Evolutionary conservation across 768 basidiomycete genomes (phyloP), one percentile per base, ranked within the genome.

Genomic region (Neoboletus subvelutipes): DNA sequence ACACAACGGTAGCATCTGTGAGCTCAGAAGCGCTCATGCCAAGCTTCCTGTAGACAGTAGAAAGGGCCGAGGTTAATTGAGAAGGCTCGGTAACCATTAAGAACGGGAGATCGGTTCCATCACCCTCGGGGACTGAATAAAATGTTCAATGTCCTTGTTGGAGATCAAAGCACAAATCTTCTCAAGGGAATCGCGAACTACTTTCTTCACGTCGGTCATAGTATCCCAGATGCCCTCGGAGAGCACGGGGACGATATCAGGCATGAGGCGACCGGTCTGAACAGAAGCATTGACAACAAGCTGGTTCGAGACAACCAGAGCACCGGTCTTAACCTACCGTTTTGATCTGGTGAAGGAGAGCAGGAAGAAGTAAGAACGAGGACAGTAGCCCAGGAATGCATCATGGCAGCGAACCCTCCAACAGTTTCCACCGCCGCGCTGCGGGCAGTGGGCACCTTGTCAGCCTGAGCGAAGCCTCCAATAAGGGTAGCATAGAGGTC

Each of bases 141-240:
- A 97, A 77, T 85, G 86, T 85, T 92, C 89, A 57, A 92, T 94
- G 78, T 96, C 95, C 87, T 97, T 98, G 88, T 98, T 98, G 64
- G 94, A 94, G 64, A 97, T 84, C 64, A 98, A 80, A 68, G 92
- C 92, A 67, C 91, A 93, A 62, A 93, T 87, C 81, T 94, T 95
- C 67, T 92, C 92, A 69, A 98, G 86, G 61, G 94, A 88, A 73
- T 91, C 88, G 71, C 93, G 92, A 58, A 95, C 94, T 37, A 92
- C 91, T 83, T 98, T 97, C 88, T 98, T 98, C 75, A 98, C 96
- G 62, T 97, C 94, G 46, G 94, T 86, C 79, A 98, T 98, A 75
- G 94, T 96, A 76, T 97, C 95, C 96, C 96, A 98, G 67, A 98
- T 96, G 57, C 89, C 93, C 70, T 94, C 95, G 36, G 95, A 75